Evolutionary conservation across 2,329 filamentous ascomycete species (phyloP), one percentile per base, ranked within the genome.

Genomic region (Fusarium hainanense): DNA sequence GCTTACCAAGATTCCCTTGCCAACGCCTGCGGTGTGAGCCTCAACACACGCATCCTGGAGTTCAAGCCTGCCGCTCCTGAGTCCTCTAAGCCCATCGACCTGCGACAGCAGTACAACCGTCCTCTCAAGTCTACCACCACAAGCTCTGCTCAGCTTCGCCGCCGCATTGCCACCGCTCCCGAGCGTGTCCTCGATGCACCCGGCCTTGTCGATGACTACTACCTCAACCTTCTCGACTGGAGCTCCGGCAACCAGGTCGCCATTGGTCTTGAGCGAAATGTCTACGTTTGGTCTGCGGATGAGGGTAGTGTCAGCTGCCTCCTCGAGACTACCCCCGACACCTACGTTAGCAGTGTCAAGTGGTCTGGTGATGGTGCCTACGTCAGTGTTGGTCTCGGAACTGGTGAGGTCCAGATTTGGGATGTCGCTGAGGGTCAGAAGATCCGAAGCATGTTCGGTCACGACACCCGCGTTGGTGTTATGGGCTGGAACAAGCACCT

Each of bases 401-500:
- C 93, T 40, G 96, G 96, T 64, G 96, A 99, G 81, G 93, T 99
- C 40, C 96, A 99, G 84, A 99, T 99, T 83, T 99, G 96, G 95
- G 96, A 98, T 76, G 95, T 98, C 28, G 92, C 97, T 75, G 96
- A 99, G 81, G 90, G 92, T 67, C 91, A 90, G 77, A 98, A 98
- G 88, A 91, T 99, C 63, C 94, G 96, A 80, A 98, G 94, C 86
- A 99, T 99, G 96, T 92, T 94, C 79, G 96, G 96, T 65, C 96
- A 99, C 79, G 95, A 98, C 77, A 95, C 93, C 41, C 94, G 96
- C 58, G 95, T 99, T 69, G 93, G 94, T 78, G 95, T 97, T 71
- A 98, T 98, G 94, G 93, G 94, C 77, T 99, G 96, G 96, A 97
- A 93, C 87, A 98, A 98, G 88, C 96, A 98, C 83, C 89, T 97